Base-by-base conservation (phyloP, 1,284 basidiomycete species). In the Rhodotorula sp. region DNA sequence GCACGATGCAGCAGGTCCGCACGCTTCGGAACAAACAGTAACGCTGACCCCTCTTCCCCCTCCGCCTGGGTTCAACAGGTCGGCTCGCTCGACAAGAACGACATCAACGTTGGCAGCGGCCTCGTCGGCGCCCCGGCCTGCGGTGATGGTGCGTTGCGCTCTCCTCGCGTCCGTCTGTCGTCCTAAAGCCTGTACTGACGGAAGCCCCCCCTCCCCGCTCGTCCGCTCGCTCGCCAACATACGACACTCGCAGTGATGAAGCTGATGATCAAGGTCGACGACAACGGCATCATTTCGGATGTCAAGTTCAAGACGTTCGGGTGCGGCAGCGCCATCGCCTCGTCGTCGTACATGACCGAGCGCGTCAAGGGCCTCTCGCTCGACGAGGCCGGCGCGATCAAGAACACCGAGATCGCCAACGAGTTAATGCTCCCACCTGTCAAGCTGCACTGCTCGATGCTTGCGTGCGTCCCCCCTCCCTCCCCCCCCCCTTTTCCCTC, bases 221-320 rank as follows among this genome's bases (percentile, higher is more conserved):
- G 2, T 48, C 46, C 46, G 3, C 46, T 22, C 46, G 5, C 5
- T n/a, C 41, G 21, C 61, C 53, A 39, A 34, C n/a, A 32, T 17
- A 17, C 32, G 15, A 50, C 39, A 29, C 32, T 61, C n/a, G 22
- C 79, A 95, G 97, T 98, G 63, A 98, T 98, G 96, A 99, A 99
- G 84, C 89, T 99, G 36, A 95, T 97, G 83, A 99, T 99, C 82
- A 91, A 93, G 78, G 97, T 99, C 70, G 90, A 95, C 83, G 94
- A 97, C 76, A 86, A 91, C 71, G 79, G 94, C 55, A 88, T 97
- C 83, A 99, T 99, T 81, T 91, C 91, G 67, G 96, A 99, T 81
- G 97, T 98, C 82, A 97, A 96, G 84, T 99, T 98, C 87, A 98
- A 97, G 85, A 97, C 94, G 0, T 97, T 97, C 82, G 94, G 94